phyloP scores from a whole-genome alignment of 2,329 filamentous ascomycete genomes.

The Penicillium sp. region DNA sequence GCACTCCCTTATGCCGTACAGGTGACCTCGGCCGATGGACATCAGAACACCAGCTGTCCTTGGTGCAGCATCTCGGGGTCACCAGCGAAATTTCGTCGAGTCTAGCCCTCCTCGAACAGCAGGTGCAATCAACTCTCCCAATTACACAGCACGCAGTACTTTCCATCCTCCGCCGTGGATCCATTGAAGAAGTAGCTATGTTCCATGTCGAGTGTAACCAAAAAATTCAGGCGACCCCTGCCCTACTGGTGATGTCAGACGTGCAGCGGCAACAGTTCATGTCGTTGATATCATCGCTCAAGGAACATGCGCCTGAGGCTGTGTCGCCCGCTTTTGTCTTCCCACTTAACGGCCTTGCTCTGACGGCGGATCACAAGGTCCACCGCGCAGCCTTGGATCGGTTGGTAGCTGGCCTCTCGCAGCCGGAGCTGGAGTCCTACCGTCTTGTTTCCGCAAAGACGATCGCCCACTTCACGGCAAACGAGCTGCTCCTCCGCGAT shows the following conservation, averaged over 20 bases:
- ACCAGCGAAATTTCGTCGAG: neutral
- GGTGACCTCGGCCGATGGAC: neutral
- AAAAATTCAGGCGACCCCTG: neutral
- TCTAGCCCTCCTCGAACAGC: neutral
- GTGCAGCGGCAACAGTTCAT: neutral
- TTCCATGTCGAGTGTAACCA: neutral
- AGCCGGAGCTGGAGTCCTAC: neutral
- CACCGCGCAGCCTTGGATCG: neutral
- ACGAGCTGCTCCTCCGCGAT: neutral
- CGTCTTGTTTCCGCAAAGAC: neutral
- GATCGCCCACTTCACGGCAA: neutral
- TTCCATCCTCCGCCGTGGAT: neutral
- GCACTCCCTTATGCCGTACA: neutral
- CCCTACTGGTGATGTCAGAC: neutral
- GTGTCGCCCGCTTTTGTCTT: neutral
- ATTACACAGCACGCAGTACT: neutral
- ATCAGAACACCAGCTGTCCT: neutral
- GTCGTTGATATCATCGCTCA: neutral
- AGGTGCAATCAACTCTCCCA: neutral
- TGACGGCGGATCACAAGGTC: neutral
- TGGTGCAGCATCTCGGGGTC: neutral
- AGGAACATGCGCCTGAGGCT: neutral
- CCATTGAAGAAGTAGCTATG: neutral
- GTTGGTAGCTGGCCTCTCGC: neutral
- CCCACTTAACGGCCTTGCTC: neutral